Evolutionary conservation across 2,329 filamentous ascomycete species (phyloP), one percentile per base, ranked within the genome.

Genomic region (Apiospora malaysiana): DNA sequence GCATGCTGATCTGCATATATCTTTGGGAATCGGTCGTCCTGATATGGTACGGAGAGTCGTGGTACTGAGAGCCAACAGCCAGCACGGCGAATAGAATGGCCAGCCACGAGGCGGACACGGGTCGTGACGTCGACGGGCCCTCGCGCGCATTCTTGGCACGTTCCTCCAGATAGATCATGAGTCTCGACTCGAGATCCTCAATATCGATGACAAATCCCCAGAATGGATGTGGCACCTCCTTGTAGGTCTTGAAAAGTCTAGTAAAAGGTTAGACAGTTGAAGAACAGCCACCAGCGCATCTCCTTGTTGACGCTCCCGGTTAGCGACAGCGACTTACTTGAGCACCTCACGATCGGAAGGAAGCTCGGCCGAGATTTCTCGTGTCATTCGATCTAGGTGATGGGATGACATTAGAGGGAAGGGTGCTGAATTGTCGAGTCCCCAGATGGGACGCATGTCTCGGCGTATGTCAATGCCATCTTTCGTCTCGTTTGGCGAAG

Each of bases 121-220:
- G 84, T 63, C 85, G 84, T 25, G 84, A 83, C 1, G 83, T 82
- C 72, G 84, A 86, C 67, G 79, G 82, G 0, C 82, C 77, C 25
- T 81, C 84, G 16, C 83, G 85, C 2, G 86, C 85, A 74, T 86
- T 88, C 71, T 88, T 87, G 6, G 88, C 88, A 66, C 90, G 84
- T 71, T 91, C 89, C 74, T 91, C 90, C 1, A 92, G 82, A 73
- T 92, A 91, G 27, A 89, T 83, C 85, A 91, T 91, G 66, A 92
- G 82, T 72, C 87, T 88, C 5, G 88, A 87, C 75, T 92, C 90
- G 40, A 92, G 85, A 69, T 91, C 89, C 70, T 91, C 88, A 69
- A 92, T 89, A 74, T 91, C 89, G 71, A 91, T 86, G 23, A 92
- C 87, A 68, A 92, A 90, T 1, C 89, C 89, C 90, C 90, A 92